Evolutionary conservation across 2,329 filamentous ascomycete genomes (phyloP), one percentile per base, ranked within the genome.

Genomic region (Cercospora sp.): DNA sequence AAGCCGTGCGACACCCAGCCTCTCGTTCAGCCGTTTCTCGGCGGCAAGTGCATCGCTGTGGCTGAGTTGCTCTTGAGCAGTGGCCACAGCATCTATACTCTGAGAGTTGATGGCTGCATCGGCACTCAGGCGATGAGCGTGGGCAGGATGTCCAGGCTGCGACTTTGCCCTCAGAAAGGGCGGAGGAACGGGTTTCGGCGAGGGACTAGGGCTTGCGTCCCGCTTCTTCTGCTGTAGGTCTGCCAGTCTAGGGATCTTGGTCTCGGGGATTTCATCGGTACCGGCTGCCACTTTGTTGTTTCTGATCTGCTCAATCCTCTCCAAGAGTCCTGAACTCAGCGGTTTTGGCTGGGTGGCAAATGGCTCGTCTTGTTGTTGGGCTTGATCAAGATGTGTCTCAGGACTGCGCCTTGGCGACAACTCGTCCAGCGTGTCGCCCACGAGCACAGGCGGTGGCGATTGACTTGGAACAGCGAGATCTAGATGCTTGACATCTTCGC

Each of bases 21-120:
- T 84, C 1, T 94, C 80, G 0, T 89, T 89, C 12, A 97, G 83
- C 74, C 92, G 93, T 79, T 92, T 94, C 70, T 97, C 92, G 1
- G 63, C 20, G 4, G 45, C 60, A 30, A 36, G 12, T 20, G 18
- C 30, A 48, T 48, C 62, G 28, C 60, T 64, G n/a, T 18, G 20
- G 23, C 33, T 55, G 53, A 61, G 12, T 18, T 60, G 60, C n/a
- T 39, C 39, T 23, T 51, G 28, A 4, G 45, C 67, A 79, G 81
- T 65, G 78, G 68, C 67, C 10, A 73, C 59, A 28, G 71, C 58
- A 55, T 75, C 75, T 20, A 73, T 71, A 55, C 64, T 72, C 30
- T 66, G 66, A 13, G 72, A 69, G 8, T 67, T 36, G 5, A 23
- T 66, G 31, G 73, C 73, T 13, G 63, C 67, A 55, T 71, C 75